These are phyloP conservation scores for Mortierella sp. DNA, from an alignment of 371 early-diverging fungal species.

Conservation along the genomic window DNA sequence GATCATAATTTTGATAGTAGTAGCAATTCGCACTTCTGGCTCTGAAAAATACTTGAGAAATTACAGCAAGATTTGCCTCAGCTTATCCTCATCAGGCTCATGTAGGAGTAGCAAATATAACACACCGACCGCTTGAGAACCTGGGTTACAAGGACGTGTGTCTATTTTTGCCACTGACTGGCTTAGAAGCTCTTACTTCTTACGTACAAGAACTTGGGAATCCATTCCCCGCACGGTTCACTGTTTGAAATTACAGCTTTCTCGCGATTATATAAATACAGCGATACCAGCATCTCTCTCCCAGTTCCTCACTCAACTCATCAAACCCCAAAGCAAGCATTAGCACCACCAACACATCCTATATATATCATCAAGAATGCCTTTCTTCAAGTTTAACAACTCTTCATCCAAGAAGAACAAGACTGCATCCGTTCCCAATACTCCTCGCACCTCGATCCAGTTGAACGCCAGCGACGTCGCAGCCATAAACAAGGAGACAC, in stretches of 20 bases:
- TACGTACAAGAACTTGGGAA: neutral
- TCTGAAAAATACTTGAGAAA: neutral
- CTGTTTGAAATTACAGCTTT: neutral
- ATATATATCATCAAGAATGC: constrained; percentile 9
- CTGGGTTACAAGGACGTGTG: neutral
- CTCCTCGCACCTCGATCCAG: constrained; percentile 41
- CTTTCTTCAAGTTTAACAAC: constrained; percentile 37
- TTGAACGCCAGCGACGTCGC: constrained; percentile 16
- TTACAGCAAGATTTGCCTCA: neutral
- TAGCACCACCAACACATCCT: neutral
- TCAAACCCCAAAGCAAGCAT: neutral
- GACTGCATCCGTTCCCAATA: constrained; percentile 40
- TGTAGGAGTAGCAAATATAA: neutral
- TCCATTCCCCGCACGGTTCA: constrained; percentile 36
- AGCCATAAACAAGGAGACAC: constrained; percentile 16
- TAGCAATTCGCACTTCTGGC: too few species aligned
- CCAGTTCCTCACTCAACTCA: neutral
- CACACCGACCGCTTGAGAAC: neutral
- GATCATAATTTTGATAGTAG: too few species aligned
- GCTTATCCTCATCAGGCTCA: neutral
- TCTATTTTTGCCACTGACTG: neutral
- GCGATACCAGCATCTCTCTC: neutral
- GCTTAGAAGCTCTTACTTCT: neutral
- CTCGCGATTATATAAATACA: neutral
- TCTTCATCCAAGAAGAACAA: constrained; percentile 49